Conservation (phyloP, 208 protist species). For the Crithidia sp. region DNA sequence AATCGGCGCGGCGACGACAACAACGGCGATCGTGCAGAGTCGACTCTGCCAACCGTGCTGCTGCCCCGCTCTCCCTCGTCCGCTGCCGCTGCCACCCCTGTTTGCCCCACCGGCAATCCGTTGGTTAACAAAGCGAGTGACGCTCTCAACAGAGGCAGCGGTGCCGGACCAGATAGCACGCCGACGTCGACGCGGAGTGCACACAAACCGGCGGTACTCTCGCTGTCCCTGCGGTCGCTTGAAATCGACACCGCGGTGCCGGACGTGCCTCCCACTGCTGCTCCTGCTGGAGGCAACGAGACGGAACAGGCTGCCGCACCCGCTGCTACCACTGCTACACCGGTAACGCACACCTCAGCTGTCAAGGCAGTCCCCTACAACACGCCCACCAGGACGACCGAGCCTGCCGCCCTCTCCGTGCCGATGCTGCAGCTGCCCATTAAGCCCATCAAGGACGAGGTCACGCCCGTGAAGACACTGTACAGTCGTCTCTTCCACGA, state of each 20-base stretch:
- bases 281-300: neutral
- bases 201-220: constrained; percentile 8
- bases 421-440: constrained; percentile 20
- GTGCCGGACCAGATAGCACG: neutral
- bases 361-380: neutral
- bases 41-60: too few species aligned
- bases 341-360: neutral
- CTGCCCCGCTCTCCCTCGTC: too few species aligned
- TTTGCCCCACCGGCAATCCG: too few species aligned
- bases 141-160: neutral
- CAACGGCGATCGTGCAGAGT: too few species aligned
- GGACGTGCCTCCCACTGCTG: neutral
- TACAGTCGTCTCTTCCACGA: constrained; percentile 23
- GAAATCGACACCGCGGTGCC: neutral
- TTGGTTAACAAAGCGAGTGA: neutral
- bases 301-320: neutral
- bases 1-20: too few species aligned
- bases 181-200: constrained; percentile 8
- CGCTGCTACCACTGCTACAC: neutral
- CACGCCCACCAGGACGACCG: neutral
- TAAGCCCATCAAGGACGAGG: constrained; percentile 2
- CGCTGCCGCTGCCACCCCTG: too few species aligned
- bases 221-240: neutral
- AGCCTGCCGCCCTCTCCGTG: neutral
- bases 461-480: constrained; percentile 11